Conservation (phyloP, 2,329 filamentous ascomycete species). For the Aspergillus flavus region DNA sequence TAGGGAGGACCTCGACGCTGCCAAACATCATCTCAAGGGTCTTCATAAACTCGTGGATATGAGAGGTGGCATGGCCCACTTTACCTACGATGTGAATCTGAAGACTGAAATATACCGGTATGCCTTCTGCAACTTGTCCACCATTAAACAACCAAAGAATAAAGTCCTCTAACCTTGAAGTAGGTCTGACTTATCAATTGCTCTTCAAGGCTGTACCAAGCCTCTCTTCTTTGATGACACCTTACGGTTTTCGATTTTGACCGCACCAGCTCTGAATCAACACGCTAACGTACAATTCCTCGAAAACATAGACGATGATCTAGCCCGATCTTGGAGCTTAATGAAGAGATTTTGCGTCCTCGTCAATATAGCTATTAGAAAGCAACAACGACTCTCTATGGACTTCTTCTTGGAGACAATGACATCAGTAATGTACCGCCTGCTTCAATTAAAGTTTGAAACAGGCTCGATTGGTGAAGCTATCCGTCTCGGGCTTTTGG, state of each 20-base stretch:
- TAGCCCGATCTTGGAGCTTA: not conserved
- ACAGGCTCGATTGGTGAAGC: constrained; percentile 35
- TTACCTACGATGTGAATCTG: constrained; percentile 38
- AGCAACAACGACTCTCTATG: constrained; percentile 22
- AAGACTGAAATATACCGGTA: constrained; percentile 31
- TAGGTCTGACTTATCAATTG: constrained; percentile 7
- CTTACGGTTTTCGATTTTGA: not conserved
- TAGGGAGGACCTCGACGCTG: not conserved
- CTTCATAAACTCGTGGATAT: constrained; percentile 42
- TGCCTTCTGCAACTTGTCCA: not conserved
- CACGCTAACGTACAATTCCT: not conserved
- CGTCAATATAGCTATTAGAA: constrained; percentile 16
- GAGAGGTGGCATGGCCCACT: constrained; percentile 37
- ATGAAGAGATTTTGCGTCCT: constrained; percentile 1
- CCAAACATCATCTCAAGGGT: constrained; percentile 29
- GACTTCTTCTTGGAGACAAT: constrained; percentile 35
- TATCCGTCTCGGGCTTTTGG: constrained; percentile 44
- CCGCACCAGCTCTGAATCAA: not conserved
- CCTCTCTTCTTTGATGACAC: not conserved
- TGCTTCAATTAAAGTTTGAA: constrained; percentile 38
- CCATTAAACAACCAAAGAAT: not conserved
- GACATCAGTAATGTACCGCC: constrained; percentile 45
- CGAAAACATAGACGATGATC: not conserved
- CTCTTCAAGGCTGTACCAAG: not conserved
- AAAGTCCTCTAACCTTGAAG: not conserved